A percentile compares a stretch with the other conserved stretches of the same genome.
These are phyloP conservation scores for Staphylotrichum longicolle DNA, from an alignment of 495 filamentous ascomycete species.

Conservation along the genomic window DNA sequence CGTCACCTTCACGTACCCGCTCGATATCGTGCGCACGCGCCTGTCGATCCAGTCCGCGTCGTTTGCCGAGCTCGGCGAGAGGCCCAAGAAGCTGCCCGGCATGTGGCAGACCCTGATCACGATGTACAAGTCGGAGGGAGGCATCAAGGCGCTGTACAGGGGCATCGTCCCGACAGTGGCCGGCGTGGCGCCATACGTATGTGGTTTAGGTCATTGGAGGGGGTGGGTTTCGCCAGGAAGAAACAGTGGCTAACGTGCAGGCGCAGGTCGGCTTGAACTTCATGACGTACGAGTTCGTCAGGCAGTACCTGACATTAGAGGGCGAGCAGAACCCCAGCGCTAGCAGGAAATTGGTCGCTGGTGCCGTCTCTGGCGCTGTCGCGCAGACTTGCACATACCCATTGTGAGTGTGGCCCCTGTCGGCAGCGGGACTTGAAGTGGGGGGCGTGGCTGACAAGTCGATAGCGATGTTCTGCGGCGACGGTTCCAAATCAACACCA, in stretches of 20 bases:
- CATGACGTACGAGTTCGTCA: conserved; percentile 91
- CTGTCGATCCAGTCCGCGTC: conserved; percentile 96
- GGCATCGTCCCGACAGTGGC: conserved; percentile 92
- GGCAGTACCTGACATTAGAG: conserved; percentile 80
- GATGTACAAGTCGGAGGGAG: conserved; percentile 93
- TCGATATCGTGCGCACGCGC: conserved; percentile 94
- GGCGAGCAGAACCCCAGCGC: conserved; percentile 81
- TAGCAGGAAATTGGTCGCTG: conserved; percentile 78
- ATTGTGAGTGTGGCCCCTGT: conserved; percentile 61
- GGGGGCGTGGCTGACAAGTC: conserved; percentile 22
- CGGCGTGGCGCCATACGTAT: conserved; percentile 91
- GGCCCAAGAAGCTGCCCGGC: conserved; percentile 70
- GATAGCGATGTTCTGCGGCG: conserved; percentile 87
- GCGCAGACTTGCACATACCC: conserved; percentile 98
- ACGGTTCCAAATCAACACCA: conserved; percentile 97
- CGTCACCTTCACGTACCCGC: conserved; percentile 72
- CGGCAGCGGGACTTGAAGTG: neutral
- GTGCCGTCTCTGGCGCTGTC: conserved; percentile 90
- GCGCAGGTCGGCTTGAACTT: conserved; percentile 89
- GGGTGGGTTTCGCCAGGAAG: conserved; percentile 1
- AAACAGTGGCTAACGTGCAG: conserved; percentile 25
- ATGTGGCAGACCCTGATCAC: conserved; percentile 81
- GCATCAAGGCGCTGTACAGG: conserved; percentile 77
- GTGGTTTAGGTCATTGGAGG: conserved; percentile 29
- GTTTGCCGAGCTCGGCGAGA: conserved; percentile 67